These are phyloP conservation scores for Tulasnella sp. DNA, from an alignment of 768 basidiomycete species.

Conservation along the genomic window DNA sequence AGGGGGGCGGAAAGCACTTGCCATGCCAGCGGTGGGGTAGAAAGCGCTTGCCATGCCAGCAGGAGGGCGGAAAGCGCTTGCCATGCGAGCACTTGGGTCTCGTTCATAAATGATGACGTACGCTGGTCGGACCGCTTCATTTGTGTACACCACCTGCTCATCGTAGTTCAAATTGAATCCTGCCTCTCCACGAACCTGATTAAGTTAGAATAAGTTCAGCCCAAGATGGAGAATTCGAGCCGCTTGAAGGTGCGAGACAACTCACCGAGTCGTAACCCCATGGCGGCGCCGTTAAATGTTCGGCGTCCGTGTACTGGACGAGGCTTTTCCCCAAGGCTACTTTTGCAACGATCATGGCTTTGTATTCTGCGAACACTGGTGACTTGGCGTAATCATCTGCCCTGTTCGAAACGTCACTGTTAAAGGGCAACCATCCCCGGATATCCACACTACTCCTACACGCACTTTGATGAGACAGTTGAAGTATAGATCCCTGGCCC, in stretches of 20 bases:
- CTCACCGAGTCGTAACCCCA: background rate
- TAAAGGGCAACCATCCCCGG: background rate
- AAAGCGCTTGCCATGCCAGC: no score
- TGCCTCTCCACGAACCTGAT: background rate
- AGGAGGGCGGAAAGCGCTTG: no score
- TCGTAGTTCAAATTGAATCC: background rate
- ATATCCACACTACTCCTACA: background rate
- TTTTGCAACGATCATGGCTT: background rate
- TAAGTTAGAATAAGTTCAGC: no score
- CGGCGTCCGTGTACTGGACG: background rate
- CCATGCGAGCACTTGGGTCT: no score
- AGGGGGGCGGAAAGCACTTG: no score
- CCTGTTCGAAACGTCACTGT: background rate
- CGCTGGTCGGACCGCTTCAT: slow-evolving; percentile 9
- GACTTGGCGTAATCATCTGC: background rate
- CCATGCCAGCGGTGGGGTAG: no score
- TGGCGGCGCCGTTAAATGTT: background rate
- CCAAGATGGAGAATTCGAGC: no score
- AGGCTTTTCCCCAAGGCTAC: background rate
- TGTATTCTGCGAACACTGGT: background rate
- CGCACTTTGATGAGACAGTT: slow-evolving; percentile 3
- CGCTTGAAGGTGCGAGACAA: background rate
- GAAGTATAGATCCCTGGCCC: background rate
- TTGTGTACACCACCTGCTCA: slow-evolving; percentile 12
- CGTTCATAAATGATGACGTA: background rate